phyloP scores from a whole-genome alignment of 129 eudicot genomes.

The Deinandra increscens region DNA sequence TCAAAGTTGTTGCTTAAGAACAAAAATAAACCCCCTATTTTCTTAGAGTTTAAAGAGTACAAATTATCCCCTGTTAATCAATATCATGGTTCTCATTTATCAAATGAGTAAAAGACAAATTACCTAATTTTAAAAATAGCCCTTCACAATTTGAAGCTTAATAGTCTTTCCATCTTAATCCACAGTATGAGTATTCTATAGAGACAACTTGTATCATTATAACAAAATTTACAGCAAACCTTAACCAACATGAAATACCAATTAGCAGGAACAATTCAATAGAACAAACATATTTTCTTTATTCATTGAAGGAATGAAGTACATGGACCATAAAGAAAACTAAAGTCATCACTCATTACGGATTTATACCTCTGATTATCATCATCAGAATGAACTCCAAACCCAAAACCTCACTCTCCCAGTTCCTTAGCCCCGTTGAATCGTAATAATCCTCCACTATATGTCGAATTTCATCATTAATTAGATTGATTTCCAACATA shows the following conservation, averaged over 20 bases:
- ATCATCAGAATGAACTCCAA: conserved; percentile 84
- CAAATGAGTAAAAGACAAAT: no score
- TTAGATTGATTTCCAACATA: neutral
- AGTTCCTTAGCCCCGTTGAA: conserved; percentile 71
- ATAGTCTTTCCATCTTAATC: conserved; percentile 85
- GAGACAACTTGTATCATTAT: no score
- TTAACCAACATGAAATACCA: no score
- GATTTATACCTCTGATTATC: conserved; percentile 75
- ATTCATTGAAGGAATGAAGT: conserved; percentile 77
- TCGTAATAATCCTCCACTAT: neutral
- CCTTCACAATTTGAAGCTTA: conserved; percentile 80
- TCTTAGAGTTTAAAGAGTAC: no score
- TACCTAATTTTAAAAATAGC: no score
- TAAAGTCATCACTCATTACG: conserved; percentile 75
- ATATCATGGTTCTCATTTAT: no score
- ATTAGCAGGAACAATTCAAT: no score
- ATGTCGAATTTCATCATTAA: conserved; percentile 13
- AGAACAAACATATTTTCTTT: no score
- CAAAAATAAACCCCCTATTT: no score
- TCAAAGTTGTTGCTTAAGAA: no score
- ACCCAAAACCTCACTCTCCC: conserved; percentile 68
- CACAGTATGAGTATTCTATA: conserved; percentile 85
- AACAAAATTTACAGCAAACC: no score
- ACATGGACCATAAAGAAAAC: conserved; percentile 82
- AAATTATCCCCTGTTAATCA: no score